Conservation (phyloP, 371 early-diverging fungal genomes). For the Umbelopsis sp. region DNA sequence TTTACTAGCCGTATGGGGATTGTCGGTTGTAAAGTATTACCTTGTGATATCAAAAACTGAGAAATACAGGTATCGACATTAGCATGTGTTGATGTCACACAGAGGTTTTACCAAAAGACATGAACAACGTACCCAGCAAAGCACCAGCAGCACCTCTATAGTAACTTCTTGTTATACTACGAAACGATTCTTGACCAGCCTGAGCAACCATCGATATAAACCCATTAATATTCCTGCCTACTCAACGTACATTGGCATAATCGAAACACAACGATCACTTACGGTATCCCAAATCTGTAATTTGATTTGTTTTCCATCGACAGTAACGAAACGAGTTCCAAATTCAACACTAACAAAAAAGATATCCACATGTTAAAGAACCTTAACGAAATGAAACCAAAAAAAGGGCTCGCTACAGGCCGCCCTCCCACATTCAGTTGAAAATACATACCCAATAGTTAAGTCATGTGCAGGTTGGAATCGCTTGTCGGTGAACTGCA, state of each 20-base stretch:
- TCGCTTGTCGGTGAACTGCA: slow-evolving; percentile 85
- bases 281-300: slow-evolving; percentile 98
- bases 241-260: neutral
- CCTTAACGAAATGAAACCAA: no score
- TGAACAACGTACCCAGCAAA: slow-evolving; percentile 34
- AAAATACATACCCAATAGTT: slow-evolving; percentile 64
- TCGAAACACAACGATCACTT: neutral
- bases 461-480: slow-evolving; percentile 84
- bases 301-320: slow-evolving; percentile 87
- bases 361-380: neutral
- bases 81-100: no score
- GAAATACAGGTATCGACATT: no score
- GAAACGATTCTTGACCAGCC: slow-evolving; percentile 96
- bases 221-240: neutral
- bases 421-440: neutral
- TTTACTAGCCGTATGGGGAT: neutral
- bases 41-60: slow-evolving; percentile 58
- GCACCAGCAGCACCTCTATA: slow-evolving; percentile 98
- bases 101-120: neutral
- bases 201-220: neutral
- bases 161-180: slow-evolving; percentile 96
- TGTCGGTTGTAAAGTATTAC: slow-evolving; percentile 19
- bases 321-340: slow-evolving; percentile 78
- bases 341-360: slow-evolving; percentile 62
- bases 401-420: no score